Base-by-base conservation (phyloP, 2,329 filamentous ascomycete genomes). In the Sclerotinia glacialis region DNA sequence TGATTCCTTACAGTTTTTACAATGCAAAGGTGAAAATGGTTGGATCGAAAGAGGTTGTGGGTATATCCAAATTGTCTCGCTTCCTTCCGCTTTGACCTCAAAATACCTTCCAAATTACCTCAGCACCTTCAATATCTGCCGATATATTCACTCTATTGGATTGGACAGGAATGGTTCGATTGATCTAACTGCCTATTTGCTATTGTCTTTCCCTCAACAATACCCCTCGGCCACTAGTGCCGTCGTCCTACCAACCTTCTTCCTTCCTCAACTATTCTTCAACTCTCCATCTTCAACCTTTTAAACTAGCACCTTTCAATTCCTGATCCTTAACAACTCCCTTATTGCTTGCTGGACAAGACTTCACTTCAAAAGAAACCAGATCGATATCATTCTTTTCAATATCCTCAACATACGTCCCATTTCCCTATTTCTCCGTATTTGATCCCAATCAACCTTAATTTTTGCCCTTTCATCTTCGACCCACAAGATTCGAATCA, bases 261-360 rank as follows among this genome's bases (percentile, higher is more conserved):
- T 14, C 14, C 56, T 53, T 16, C 52, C 54, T 50, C 59, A 47
- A 66, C 47, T n/a, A 26, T 42, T 21, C 18, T 44, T 58, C 63
- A 37, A 49, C 49, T 21, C 63, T 44, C 16, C 12, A 54, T 49
- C 49, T 63, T 55, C 49, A 55, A 66, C 42, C 58, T 63, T 54
- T 44, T n/a, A 54, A 34, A n/a, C 34, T 18, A 54, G 23, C 54
- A 54, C 52, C 53, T 26, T 58, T 56, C n/a, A 46, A 54, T 64
- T 60, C 50, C 46, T 49, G 47, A 52, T 58, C 47, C 34, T 46
- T 52, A 46, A 61, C 37, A 61, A 53, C 7, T 61, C 9, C 26
- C 34, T 34, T 59, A 5, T 61, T 61, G 12, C 64, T 61, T 65
- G 54, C 64, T 61, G 64, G 55, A 40, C 64, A 53, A 65, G 53